Evolutionary conservation across 2,329 filamentous ascomycete genomes (phyloP).

Genomic region (Paecilomyces fulvus): DNA sequence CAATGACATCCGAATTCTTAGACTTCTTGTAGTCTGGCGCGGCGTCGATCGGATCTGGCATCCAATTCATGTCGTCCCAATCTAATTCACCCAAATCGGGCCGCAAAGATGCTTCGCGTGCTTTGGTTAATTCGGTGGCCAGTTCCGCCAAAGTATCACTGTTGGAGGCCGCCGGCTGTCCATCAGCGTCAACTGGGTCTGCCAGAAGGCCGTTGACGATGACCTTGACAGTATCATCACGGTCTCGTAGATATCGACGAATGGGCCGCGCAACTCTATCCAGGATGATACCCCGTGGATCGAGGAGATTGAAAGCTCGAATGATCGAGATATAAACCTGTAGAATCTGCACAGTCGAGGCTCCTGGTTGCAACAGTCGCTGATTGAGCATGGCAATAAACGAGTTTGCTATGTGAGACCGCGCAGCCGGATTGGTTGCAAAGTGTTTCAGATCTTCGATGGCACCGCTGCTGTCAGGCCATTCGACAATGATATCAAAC

Average conservation of each 20-base stretch:
- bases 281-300: conserved; percentile 57
- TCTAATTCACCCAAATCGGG: conserved; percentile 61
- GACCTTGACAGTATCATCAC: conserved; percentile 58
- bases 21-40: conserved; percentile 85
- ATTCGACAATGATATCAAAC: conserved; percentile 55
- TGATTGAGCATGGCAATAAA: conserved; percentile 47
- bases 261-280: conserved; percentile 59
- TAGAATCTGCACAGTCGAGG: conserved; percentile 58
- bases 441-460: conserved; percentile 54
- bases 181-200: conserved; percentile 38
- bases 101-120: conserved; percentile 32
- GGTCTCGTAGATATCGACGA: conserved; percentile 53
- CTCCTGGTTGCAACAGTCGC: conserved; percentile 53
- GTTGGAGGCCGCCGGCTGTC: conserved; percentile 16
- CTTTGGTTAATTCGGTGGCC: conserved; percentile 42
- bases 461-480: conserved; percentile 50
- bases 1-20: conserved; percentile 83
- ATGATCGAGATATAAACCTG: conserved; percentile 61
- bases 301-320: conserved; percentile 53
- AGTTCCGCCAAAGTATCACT: conserved; percentile 44
- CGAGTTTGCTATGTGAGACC: conserved; percentile 46
- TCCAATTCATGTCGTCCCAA: conserved; percentile 89
- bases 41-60: conserved; percentile 86
- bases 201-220: conserved; percentile 57
- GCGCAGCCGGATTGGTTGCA: conserved; percentile 44